phyloP scores from a whole-genome alignment of 2,329 filamentous ascomycete species.

The Ascochyta clinopodiicola region DNA sequence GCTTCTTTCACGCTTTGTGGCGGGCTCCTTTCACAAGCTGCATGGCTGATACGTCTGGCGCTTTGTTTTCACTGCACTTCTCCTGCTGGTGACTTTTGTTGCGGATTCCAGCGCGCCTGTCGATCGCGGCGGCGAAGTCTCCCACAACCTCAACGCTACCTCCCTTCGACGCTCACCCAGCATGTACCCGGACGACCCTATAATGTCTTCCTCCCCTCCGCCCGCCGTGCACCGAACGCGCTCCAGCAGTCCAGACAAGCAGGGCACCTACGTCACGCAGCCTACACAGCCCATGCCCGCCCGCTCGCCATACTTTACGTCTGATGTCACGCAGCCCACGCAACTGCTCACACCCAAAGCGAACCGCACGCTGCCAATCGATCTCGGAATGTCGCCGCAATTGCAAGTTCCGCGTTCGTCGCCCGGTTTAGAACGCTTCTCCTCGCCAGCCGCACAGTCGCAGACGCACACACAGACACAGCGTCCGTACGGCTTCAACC shows the following conservation, averaged over 20 bases:
- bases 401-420: constrained; percentile 92
- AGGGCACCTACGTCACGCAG: constrained; percentile 58
- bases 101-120: constrained; percentile 5
- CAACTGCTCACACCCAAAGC: constrained; percentile 60
- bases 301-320: constrained; percentile 38
- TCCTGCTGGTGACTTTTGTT: neutral
- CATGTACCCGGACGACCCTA: constrained; percentile 45
- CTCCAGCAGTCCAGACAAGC: constrained; percentile 55
- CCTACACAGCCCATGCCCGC: constrained; percentile 38
- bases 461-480: constrained; percentile 63
- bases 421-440: constrained; percentile 58
- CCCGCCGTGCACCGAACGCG: constrained; percentile 18
- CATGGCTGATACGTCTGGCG: neutral
- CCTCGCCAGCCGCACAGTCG: constrained; percentile 50
- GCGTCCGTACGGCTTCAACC: constrained; percentile 70
- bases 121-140: constrained; percentile 5
- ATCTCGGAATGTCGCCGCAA: constrained; percentile 39
- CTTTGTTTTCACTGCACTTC: neutral
- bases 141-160: neutral
- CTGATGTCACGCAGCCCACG: constrained; percentile 63
- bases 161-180: neutral
- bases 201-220: constrained; percentile 42
- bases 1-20: neutral
- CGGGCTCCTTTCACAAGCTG: neutral
- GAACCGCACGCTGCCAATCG: constrained; percentile 34